A percentile compares a stretch with the other conserved stretches of the same genome.
These are phyloP conservation scores for Dorcoceras hygrometricum DNA, from an alignment of 257 asterid species.

Conservation along the genomic window DNA sequence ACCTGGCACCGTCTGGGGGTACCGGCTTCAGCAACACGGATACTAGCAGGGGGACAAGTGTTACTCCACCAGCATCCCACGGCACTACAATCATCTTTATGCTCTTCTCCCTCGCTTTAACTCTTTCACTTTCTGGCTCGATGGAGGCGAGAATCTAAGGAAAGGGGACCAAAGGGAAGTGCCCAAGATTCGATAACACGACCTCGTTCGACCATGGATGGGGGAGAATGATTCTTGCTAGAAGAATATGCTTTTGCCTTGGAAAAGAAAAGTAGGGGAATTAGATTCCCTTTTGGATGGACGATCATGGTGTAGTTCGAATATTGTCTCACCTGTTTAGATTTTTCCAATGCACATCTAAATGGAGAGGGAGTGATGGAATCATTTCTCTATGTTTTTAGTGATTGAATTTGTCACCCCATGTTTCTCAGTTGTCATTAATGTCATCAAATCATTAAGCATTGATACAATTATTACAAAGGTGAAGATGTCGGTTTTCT, in stretches of 20 bases:
- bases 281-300: conserved; percentile 17
- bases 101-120: conserved; percentile 10
- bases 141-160: conserved; percentile 7
- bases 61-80: conserved; percentile 7
- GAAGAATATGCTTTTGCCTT: neutral
- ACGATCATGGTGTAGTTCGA: neutral
- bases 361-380: conserved; percentile 28
- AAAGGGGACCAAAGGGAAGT: neutral
- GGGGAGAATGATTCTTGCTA: neutral
- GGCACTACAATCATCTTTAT: conserved; percentile 1
- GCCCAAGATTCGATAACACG: neutral
- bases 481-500: too few species aligned
- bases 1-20: conserved; percentile 20
- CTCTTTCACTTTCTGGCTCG: conserved; percentile 26
- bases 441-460: too few species aligned
- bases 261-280: conserved; percentile 25
- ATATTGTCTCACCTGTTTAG: conserved; percentile 28
- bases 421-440: too few species aligned
- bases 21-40: conserved; percentile 16
- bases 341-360: conserved; percentile 45
- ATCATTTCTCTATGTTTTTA: too few species aligned
- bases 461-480: too few species aligned
- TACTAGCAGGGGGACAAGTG: conserved; percentile 17
- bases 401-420: neutral
- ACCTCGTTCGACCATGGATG: neutral